phyloP scores from a whole-genome alignment of 306 rosid species.

The Dalbergia cochinchinensis region DNA sequence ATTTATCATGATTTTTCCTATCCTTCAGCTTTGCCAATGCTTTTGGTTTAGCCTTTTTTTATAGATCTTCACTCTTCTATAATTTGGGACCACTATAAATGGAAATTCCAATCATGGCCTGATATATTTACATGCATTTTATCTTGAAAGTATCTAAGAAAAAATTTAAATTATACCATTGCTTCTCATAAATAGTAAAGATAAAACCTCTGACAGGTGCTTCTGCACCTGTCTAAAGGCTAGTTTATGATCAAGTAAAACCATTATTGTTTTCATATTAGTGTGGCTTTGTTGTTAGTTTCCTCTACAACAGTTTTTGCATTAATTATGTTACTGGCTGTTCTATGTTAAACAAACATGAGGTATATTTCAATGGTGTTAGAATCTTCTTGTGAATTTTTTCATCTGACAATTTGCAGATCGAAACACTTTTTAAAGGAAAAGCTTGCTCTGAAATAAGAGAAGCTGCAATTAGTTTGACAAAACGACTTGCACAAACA shows the following conservation, averaged over 20 bases:
- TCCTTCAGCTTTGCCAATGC: conserved; percentile 10
- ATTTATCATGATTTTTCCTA: conserved; percentile 19
- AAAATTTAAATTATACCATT: neutral
- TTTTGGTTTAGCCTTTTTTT: neutral
- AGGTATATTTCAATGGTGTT: conserved; percentile 22
- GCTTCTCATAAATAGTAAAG: neutral
- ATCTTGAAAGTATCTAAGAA: neutral
- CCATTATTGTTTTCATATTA: neutral
- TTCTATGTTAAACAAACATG: conserved; percentile 26
- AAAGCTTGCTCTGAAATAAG: conserved; percentile 81
- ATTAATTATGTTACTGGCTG: conserved; percentile 15
- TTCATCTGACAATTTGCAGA: conserved; percentile 58
- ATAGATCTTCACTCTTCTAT: conserved; percentile 7
- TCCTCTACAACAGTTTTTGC: neutral
- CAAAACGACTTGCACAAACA: conserved; percentile 91
- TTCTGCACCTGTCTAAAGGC: too few species aligned
- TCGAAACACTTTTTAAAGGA: conserved; percentile 82
- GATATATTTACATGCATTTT: neutral
- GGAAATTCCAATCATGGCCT: neutral
- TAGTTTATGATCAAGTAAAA: too few species aligned
- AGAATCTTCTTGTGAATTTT: conserved; percentile 36
- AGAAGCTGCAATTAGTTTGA: conserved; percentile 83
- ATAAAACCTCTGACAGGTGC: neutral
- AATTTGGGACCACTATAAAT: neutral
- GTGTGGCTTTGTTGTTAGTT: conserved; percentile 11